Base-by-base conservation (phyloP, 2,329 filamentous ascomycete genomes). In the Cryphonectria nitschkei region DNA sequence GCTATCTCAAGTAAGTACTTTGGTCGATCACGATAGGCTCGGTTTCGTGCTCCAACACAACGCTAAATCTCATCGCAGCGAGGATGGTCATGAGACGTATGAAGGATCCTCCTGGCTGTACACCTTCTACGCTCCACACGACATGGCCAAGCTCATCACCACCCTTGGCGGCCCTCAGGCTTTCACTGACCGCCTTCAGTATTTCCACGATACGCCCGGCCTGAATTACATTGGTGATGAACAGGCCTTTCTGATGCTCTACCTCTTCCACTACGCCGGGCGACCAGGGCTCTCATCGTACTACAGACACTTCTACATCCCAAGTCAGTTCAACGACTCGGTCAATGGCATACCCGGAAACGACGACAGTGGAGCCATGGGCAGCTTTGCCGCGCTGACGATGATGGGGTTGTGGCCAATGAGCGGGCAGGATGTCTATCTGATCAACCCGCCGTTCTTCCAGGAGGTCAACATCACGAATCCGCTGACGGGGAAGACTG, bases 101-200 rank as follows among this genome's bases (percentile, higher is more conserved):
- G 91, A 93, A 76, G 88, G 87, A 19, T 89, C 86, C 70, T 82
- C 86, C 0, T 93, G 91, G 90, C 85, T 92, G 61, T 93, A 93
- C 75, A 87, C 87, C 8, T 93, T 92, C 82, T 87, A 76, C 13
- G 82, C 83, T 0, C 82, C 82, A 0, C 83, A 84, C 65, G 81
- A 82, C 16, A 79, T 78, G 68, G 77, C 79, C 0, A 73, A 74
- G 0, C 79, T 91, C 0, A 84, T 91, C 70, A 76, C 77, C 1
- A 83, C 84, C 0, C 84, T 91, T 58, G 89, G 89, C 8, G 87
- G 87, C 0, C 81, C 82, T 0, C 79, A 85, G 0, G 74, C 75
- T 0, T 91, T 90, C 75, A 79, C 85, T 34, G 76, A 81, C 9
- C 87, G 89, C 0, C 82, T 91, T 0, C 81, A 86, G 52, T 90